phyloP scores from a whole-genome alignment of 768 basidiomycete genomes.

The Myochromella boudieri region DNA sequence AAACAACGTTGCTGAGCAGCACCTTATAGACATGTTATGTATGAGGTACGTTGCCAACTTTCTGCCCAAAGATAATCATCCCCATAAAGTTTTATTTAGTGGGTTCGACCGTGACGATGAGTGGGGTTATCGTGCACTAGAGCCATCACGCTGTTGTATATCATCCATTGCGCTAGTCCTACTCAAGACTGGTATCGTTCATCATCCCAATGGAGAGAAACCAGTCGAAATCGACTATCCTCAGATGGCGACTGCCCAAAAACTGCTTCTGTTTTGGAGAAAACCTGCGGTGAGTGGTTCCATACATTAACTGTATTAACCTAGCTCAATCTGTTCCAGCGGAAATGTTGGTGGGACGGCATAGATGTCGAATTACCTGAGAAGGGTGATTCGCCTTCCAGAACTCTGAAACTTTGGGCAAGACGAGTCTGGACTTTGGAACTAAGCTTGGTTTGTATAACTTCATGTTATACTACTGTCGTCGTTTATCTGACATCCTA shows the following conservation, averaged over 20 bases:
- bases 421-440: conserved; percentile 98
- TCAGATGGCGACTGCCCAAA: conserved; percentile 98
- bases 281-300: conserved; percentile 86
- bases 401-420: conserved; percentile 89
- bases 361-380: conserved; percentile 82
- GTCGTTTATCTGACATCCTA: neutral
- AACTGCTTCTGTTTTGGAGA: conserved; percentile 95
- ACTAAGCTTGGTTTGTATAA: conserved; percentile 76
- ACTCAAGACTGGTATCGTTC: conserved; percentile 94
- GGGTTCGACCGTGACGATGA: conserved; percentile 97
- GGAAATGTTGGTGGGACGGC: conserved; percentile 99
- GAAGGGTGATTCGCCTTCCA: conserved; percentile 46
- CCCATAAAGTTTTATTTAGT: conserved; percentile 38
- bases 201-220: conserved; percentile 64
- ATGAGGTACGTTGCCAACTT: conserved; percentile 71
- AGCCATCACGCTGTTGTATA: conserved; percentile 95
- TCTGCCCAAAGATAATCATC: neutral
- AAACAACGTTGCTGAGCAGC: conserved; percentile 98
- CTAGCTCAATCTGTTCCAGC: conserved; percentile 42
- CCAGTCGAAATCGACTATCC: conserved; percentile 82
- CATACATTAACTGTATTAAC: neutral
- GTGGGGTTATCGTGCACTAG: conserved; percentile 96
- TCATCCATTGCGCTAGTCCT: conserved; percentile 97
- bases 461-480: neutral
- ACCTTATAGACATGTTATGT: conserved; percentile 99